Percentiles rank a stretch among this genome's conserved stretches.
Conservation (phyloP, 345 rosid genomes). For the Rhizophora apiculata region DNA sequence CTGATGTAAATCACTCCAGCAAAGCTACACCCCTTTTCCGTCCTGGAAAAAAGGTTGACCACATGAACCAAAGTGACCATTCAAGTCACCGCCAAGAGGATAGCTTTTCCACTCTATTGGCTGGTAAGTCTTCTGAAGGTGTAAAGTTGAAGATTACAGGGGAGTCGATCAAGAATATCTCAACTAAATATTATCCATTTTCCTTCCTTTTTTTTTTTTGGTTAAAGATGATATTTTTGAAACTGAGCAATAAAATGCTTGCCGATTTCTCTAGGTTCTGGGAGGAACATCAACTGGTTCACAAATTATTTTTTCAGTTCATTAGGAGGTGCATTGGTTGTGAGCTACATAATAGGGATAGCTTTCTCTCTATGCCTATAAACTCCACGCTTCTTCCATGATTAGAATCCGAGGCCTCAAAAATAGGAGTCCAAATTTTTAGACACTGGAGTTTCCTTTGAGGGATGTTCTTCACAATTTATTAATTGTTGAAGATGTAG, state of each 20-base stretch:
- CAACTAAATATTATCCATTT: constrained; percentile 8
- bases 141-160: constrained; percentile 7
- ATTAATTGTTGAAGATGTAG: constrained; percentile 19
- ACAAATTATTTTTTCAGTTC: background rate
- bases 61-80: constrained; percentile 35
- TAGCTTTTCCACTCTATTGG: constrained; percentile 44
- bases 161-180: constrained; percentile 2
- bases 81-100: constrained; percentile 41
- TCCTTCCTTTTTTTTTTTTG: background rate
- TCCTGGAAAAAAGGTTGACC: constrained; percentile 49
- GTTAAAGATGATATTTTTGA: constrained; percentile 22
- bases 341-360: no score
- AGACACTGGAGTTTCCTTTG: no score
- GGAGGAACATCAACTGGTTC: constrained; percentile 26
- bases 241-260: constrained; percentile 18
- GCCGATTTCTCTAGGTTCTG: constrained; percentile 17
- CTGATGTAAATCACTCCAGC: constrained; percentile 26
- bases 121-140: constrained; percentile 42
- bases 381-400: no score
- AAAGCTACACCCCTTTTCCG: constrained; percentile 26
- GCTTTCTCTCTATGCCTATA: no score
- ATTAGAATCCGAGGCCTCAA: no score
- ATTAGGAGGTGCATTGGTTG: no score
- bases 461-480: constrained; percentile 11
- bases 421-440: background rate